Evolutionary conservation across 768 basidiomycete species (phyloP).

Genomic region (Russula abietina): DNA sequence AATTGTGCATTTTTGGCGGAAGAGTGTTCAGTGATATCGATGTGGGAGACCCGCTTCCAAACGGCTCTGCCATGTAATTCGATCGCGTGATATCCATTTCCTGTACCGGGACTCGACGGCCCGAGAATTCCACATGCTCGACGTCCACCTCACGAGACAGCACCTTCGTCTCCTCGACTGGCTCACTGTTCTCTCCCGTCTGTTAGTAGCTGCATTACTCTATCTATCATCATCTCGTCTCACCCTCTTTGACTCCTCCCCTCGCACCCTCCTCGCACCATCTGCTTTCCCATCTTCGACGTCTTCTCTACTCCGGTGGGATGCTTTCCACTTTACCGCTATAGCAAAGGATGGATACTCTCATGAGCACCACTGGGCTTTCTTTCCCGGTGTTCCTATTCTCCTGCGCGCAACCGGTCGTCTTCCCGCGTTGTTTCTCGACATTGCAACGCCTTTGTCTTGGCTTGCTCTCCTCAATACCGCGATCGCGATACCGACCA

Average conservation of each 20-base stretch:
- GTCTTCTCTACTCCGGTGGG: slow-evolving; percentile 68
- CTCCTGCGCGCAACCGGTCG: slow-evolving; percentile 38
- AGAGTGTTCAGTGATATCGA: not conserved
- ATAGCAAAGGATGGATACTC: slow-evolving; percentile 54
- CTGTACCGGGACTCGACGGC: not conserved
- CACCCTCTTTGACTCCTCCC: slow-evolving; percentile 23
- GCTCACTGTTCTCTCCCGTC: slow-evolving; percentile 18
- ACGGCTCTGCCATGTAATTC: not conserved
- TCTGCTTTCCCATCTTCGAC: slow-evolving; percentile 14
- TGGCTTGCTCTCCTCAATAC: slow-evolving; percentile 34
- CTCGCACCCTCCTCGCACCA: slow-evolving; percentile 6
- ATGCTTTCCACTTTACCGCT: slow-evolving; percentile 71
- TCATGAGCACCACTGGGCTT: slow-evolving; percentile 85
- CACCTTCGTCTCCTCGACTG: slow-evolving; percentile 19
- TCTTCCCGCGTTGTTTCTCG: not conserved
- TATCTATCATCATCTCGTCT: slow-evolving; percentile 15
- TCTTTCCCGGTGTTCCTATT: slow-evolving; percentile 63
- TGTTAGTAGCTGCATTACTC: not conserved
- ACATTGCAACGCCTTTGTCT: not conserved
- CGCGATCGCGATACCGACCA: slow-evolving; percentile 37
- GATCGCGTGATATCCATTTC: not conserved
- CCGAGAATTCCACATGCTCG: not conserved
- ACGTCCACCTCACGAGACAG: not conserved
- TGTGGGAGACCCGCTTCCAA: not conserved
- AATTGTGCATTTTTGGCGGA: not conserved